Evolutionary conservation across 164 flowering plant genomes (phyloP).

Genomic region (Piper betle): DNA sequence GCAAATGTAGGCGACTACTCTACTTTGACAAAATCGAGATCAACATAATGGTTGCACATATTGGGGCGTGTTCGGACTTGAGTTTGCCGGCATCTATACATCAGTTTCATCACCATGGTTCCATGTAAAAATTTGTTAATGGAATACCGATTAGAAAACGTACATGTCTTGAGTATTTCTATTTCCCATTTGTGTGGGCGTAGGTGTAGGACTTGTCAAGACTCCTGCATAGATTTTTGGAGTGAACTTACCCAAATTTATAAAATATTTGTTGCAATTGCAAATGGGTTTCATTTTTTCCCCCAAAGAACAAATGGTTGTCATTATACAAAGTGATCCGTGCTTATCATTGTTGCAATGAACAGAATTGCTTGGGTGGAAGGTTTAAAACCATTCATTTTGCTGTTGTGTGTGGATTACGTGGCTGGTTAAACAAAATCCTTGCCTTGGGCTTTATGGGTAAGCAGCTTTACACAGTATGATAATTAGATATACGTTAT

Average conservation of each 20-base stretch:
- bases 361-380: too few relatives aligned
- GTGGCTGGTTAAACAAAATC: neutral
- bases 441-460: too few relatives aligned
- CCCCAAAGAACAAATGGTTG: too few relatives aligned
- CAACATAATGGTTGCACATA: constrained; percentile 16
- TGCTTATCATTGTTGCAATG: neutral
- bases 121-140: neutral
- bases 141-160: neutral
- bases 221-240: too few relatives aligned
- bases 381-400: neutral
- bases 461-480: too few relatives aligned
- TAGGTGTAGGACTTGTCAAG: too few relatives aligned
- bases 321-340: neutral
- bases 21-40: constrained; percentile 33
- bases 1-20: constrained; percentile 83
- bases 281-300: too few relatives aligned
- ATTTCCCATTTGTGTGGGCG: too few relatives aligned
- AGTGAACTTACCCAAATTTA: too few relatives aligned
- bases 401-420: neutral
- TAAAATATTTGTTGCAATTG: too few relatives aligned
- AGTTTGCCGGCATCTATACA: neutral
- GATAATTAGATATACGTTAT: too few relatives aligned
- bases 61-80: neutral
- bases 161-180: too few relatives aligned
- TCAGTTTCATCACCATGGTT: neutral